Base-by-base conservation (phyloP, 176 grass and related monocot species). In the Alloteropsis semialata region DNA sequence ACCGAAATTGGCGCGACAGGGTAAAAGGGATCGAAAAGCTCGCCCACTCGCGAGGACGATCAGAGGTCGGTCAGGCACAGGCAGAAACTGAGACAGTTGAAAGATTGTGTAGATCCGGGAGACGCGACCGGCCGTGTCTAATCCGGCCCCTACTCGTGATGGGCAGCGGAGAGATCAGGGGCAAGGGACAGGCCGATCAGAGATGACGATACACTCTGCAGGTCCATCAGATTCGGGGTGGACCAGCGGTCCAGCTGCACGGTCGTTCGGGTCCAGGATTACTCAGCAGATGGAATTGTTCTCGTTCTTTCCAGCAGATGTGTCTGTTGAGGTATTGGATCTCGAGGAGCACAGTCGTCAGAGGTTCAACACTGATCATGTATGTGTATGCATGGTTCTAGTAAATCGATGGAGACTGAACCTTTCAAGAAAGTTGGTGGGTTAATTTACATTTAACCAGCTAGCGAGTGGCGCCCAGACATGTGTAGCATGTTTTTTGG, bases 61-160 rank as follows among this genome's bases (percentile, higher is more conserved):
- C 8, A 19, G n/a, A n/a, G n/a, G n/a, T n/a, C n/a, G 76, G 58
- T 4, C 18, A 64, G 8, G 3, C 55, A 18, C 18, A 64, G 8
- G 3, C 55, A 18, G 25, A 5, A 62, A 16, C 41, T 45, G 39
- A 33, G 34, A 1, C 46, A 22, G 19, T 24, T 49, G 60, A 28
- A 75, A 65, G 29, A 65, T 24, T 8, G 25, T 15, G 8, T 3
- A 24, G 62, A 70, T 62, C 18, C 1, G 18, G 16, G 48, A 15
- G 36, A 11, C 21, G 36, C n/a, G n/a, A n/a, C 2, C 59, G 5
- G 24, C 1, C 3, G 69, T 10, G 81, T 60, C 27, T 32, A 16
- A 27, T 21, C 82, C 77, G 55, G 88, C 62, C 88, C 82, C 88
- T 82, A 49, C 82, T 57, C 45, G 18, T 29, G 77, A 62, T 30